Evolutionary conservation across 2,329 filamentous ascomycete genomes (phyloP), one percentile per base, ranked within the genome.

Genomic region (Cytospora mali): DNA sequence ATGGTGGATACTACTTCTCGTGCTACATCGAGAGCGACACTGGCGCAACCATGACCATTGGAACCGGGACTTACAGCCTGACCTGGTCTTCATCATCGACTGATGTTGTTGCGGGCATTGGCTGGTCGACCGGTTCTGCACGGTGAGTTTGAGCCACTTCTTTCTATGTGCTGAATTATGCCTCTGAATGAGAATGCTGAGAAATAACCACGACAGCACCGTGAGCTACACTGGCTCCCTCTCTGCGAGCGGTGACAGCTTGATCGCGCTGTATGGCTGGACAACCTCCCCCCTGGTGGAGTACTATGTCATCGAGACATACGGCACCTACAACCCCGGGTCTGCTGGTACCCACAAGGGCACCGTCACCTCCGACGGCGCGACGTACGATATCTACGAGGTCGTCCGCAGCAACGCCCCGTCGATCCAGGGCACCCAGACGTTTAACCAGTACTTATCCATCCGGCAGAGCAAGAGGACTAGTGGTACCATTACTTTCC

Each of bases 391-490:
- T 35, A 61, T 70, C 54, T 70, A 68, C 61, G 65, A 64, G 60
- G 66, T 61, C 42, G 64, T 64, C 28, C 64, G 64, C 48, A 66
- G 66, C 64, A 76, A 77, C 64, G 67, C 69, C 59, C 75, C 75
- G 23, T 73, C 71, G 60, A 77, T 77, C 54, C 60, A 76, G 62
- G 77, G 77, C 48, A 79, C 76, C 27, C 62, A 66, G 59, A 79
- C 76, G 58, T 79, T 79, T 67, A 69, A 75, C 68, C 77, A 80
- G 70, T 80, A 74, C 69, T 77, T 76, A 75, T 77, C 74, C 23
- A 75, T 83, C 11, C 74, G 80, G 60, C 69, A 71, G 58, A 69
- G 61, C 53, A 79, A 82, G 74, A 72, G 79, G 33, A 73, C 74
- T 18, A 73, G 76, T 46, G 80, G 81, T 4, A 79, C 76, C 6